Conservation (phyloP, 2,329 filamentous ascomycete genomes). For the Mollisiaceae sp. region DNA sequence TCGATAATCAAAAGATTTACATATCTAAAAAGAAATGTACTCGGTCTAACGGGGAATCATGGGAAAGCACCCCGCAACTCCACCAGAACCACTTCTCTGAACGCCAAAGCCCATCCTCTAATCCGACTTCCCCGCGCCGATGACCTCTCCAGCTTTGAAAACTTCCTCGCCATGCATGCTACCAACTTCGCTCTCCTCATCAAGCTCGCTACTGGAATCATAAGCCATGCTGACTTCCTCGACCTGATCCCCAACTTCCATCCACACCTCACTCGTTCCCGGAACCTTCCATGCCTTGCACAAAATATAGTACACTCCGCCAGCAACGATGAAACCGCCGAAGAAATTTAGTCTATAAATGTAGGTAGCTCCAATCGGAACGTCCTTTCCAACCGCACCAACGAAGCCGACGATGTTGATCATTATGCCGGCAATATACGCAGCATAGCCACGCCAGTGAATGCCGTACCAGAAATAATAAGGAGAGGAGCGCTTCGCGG, state of each 20-base stretch:
- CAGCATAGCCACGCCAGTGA: constrained; percentile 82
- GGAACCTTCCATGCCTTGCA: constrained; percentile 74
- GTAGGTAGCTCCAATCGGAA: constrained; percentile 80
- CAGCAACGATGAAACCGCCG: constrained; percentile 76
- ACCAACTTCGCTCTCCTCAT: constrained; percentile 27
- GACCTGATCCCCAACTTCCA: constrained; percentile 73
- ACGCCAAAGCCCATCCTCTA: neutral
- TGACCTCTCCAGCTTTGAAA: neutral
- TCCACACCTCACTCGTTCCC: constrained; percentile 76
- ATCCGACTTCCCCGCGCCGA: neutral
- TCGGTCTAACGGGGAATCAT: too few relatives aligned
- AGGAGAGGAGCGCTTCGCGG: constrained; percentile 65
- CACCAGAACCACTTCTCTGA: neutral
- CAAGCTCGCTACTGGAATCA: constrained; percentile 28
- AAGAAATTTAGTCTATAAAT: constrained; percentile 95
- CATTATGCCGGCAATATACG: constrained; percentile 82
- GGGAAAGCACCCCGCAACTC: neutral
- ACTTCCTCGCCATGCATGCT: constrained; percentile 4
- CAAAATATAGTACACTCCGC: constrained; percentile 69
- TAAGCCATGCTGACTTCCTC: constrained; percentile 49
- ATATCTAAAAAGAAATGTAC: too few relatives aligned
- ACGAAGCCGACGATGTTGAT: constrained; percentile 94
- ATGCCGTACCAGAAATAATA: constrained; percentile 79
- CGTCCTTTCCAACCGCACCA: constrained; percentile 72
- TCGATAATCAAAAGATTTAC: too few relatives aligned